These are phyloP conservation scores for Sporothrix sp. DNA, from an alignment of 2,329 filamentous ascomycete genomes.

Conservation along the genomic window DNA sequence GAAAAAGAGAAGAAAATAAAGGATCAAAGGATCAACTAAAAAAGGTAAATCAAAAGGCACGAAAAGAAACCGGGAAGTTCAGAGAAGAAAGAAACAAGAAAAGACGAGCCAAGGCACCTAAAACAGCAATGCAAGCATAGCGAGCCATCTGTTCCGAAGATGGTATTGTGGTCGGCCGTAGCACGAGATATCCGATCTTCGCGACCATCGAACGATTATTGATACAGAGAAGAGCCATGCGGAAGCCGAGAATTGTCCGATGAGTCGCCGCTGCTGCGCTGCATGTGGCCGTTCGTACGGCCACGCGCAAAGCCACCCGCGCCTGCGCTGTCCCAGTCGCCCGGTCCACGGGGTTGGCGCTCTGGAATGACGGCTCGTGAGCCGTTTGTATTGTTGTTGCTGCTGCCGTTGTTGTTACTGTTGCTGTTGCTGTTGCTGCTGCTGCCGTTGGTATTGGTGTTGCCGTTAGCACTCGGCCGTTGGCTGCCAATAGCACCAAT, in stretches of 20 bases:
- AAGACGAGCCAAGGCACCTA: no score
- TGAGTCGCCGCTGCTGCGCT: constrained; percentile 46
- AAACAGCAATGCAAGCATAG: no score
- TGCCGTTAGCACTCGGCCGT: constrained; percentile 41
- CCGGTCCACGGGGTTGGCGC: constrained; percentile 53
- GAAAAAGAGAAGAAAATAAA: neutral
- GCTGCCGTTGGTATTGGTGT: neutral
- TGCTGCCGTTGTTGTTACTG: constrained; percentile 27
- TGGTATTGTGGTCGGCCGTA: neutral
- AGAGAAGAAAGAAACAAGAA: neutral
- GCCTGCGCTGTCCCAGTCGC: constrained; percentile 42
- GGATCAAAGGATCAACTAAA: neutral
- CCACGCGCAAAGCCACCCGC: constrained; percentile 42
- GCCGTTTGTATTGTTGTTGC: constrained; percentile 19
- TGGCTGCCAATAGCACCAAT: constrained; percentile 60
- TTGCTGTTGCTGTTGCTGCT: no score
- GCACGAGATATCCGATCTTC: no score
- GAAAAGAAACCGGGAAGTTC: neutral
- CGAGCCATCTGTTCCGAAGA: neutral
- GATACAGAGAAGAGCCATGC: neutral
- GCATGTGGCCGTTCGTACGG: constrained; percentile 51
- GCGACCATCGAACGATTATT: no score
- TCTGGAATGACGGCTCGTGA: constrained; percentile 41
- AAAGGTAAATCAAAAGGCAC: neutral
- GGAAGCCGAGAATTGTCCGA: neutral